Evolutionary conservation across 2,329 filamentous ascomycete species (phyloP).

Genomic region (Neonectria sp.): DNA sequence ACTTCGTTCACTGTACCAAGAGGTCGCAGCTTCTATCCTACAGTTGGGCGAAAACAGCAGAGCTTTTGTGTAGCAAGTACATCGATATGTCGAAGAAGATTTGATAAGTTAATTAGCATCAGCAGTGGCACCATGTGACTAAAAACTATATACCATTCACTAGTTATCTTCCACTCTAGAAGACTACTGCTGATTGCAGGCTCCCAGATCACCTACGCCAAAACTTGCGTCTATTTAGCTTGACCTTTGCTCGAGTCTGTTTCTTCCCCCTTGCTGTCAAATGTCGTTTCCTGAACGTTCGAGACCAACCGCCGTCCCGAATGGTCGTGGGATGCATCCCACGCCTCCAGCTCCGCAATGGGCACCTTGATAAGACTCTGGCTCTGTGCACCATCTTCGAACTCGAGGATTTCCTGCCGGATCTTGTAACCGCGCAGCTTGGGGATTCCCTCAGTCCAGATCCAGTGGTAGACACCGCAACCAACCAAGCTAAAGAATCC

Average conservation of each 20-base stretch:
- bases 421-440: slow-evolving; percentile 67
- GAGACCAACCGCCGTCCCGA: slow-evolving; percentile 43
- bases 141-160: too few species aligned
- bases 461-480: slow-evolving; percentile 70
- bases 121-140: too few species aligned
- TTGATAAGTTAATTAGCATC: too few species aligned
- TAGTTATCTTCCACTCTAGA: too few species aligned
- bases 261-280: slow-evolving; percentile 8
- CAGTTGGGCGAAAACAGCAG: too few species aligned
- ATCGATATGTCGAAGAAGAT: too few species aligned
- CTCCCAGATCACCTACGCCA: neutral
- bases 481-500: slow-evolving; percentile 58
- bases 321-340: slow-evolving; percentile 73
- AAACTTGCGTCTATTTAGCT: neutral
- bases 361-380: slow-evolving; percentile 69
- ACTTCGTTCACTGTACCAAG: too few species aligned
- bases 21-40: too few species aligned
- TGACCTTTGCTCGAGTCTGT: slow-evolving; percentile 28
- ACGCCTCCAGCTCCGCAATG: slow-evolving; percentile 62
- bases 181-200: neutral
- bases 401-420: slow-evolving; percentile 66
- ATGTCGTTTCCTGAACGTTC: neutral
- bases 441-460: slow-evolving; percentile 71
- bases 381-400: slow-evolving; percentile 61
- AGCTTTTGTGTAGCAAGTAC: too few species aligned